Evolutionary conservation across 2,329 filamentous ascomycete genomes (phyloP).

Genomic region (Chalara sp.): DNA sequence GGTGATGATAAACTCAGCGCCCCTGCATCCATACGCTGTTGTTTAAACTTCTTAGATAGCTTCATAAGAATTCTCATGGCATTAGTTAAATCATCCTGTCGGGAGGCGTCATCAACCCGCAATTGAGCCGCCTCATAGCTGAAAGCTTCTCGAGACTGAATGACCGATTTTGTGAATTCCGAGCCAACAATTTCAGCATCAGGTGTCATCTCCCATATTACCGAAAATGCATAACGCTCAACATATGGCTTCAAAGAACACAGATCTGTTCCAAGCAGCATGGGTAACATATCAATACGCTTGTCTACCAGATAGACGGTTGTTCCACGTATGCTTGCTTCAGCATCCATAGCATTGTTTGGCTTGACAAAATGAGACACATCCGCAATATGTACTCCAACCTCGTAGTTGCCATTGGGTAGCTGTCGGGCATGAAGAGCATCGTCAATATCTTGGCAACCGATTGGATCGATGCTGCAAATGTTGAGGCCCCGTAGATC

Average conservation of each 20-base stretch:
- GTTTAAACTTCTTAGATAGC: conserved; percentile 86
- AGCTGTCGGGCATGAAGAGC: conserved; percentile 80
- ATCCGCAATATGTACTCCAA: conserved; percentile 97
- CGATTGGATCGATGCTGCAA: conserved; percentile 94
- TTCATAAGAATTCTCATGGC: conserved; percentile 82
- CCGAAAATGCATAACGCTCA: conserved; percentile 85
- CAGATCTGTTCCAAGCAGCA: conserved; percentile 89
- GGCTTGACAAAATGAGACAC: conserved; percentile 99
- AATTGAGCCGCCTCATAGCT: conserved; percentile 96
- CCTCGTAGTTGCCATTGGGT: conserved; percentile 89
- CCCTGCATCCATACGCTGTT: conserved; percentile 94
- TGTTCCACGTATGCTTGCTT: conserved; percentile 89
- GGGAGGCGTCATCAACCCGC: conserved; percentile 81
- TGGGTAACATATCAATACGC: conserved; percentile 98
- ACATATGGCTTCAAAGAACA: conserved; percentile 97
- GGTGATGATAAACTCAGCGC: conserved; percentile 95
- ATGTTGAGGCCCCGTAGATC: conserved; percentile 83
- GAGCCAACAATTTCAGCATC: conserved; percentile 78
- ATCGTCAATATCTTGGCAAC: conserved; percentile 97
- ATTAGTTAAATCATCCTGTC: conserved; percentile 81
- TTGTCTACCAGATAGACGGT: conserved; percentile 98
- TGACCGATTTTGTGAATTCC: conserved; percentile 96
- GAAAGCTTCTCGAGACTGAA: conserved; percentile 92
- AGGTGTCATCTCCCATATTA: conserved; percentile 80
- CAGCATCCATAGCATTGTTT: conserved; percentile 92